Base-by-base conservation (phyloP, 352 stramenopile species). In the Phytophthora litchii region DNA sequence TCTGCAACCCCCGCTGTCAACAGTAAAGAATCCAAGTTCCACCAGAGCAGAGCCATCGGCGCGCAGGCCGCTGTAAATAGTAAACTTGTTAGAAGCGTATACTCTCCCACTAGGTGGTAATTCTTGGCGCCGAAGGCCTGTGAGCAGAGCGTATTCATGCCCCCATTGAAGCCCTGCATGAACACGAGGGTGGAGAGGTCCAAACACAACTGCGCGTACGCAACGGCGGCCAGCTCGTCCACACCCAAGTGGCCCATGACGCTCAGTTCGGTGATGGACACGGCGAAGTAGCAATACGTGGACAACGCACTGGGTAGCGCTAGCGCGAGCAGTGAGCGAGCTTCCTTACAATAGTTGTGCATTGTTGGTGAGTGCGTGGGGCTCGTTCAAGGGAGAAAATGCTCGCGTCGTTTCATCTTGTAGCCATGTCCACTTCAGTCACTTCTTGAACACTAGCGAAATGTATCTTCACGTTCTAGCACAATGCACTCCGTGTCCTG, bases 81-180 rank as follows among this genome's bases (percentile, higher is more conserved):
- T 21, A 87, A 63, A 50, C 54, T 54, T 34, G 76, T 83, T 36
- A 88, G 60, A 38, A 88, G 62, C 41, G 76, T 74, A 65, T 89
- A 91, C 41, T 80, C 69, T 38, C 71, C 76, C 17, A 91, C 64
- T 20, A 95, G 51, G 12, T 78, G 68, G 40, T 66, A 92, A 55
- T 95, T 95, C 46, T 81, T 84, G 47, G 88, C 84, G 10, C 88
- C 88, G 45, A 92, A 91, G n/a, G 88, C 88, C 51, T 96, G 88
- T 21, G 84, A 91, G 60, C 75, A 91, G 10, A 96, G 82, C 54
- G 84, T 69, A 59, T 90, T 94, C 56, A 92, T 80, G 23, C 82
- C 83, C 14, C 76, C 70, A 41, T 89, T 89, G 58, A 94, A 90
- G 29, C 84, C 76, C 50, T 91, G 83, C 74, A 89, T 89, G 61